Base-by-base conservation (phyloP, 2,329 filamentous ascomycete genomes). In the Cryphonectria carpinicola region DNA sequence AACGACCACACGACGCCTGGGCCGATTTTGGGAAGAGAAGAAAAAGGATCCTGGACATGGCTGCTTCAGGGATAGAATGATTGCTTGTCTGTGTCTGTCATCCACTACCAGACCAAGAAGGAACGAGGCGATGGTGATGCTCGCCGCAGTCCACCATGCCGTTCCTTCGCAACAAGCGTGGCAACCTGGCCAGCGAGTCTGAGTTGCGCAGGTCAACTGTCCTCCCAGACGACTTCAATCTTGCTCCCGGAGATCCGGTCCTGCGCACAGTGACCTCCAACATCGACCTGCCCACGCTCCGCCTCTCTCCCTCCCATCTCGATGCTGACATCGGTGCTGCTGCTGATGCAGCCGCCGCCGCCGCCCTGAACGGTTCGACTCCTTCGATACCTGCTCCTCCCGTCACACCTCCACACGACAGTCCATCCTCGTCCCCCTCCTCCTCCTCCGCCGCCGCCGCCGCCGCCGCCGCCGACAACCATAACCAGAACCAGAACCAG, bases 131-230 rank as follows among this genome's bases (percentile, higher is more conserved):
- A 71, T 72, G 71, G 66, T 72, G 66, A 71, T 67, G 64, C 61
- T 65, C 54, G 65, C 65, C 67, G 69, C 41, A 65, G 64, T 61
- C 78, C 78, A 81, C 74, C 76, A 89, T 89, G 87, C 86, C 87
- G 77, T 88, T 89, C 76, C 82, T 89, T 81, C 87, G 87, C 81
- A 72, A 46, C 71, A 87, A 87, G 80, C 87, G 86, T 79, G 87
- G 86, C 82, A 87, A 85, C 76, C 82, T 84, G 83, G 86, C 84
- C 81, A 88, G 85, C 83, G 87, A 89, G 78, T 84, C 82, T 73
- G 86, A 89, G 74, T 87, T 87, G 82, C 85, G 86, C 78, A 85
- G 85, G 67, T 86, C 86, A 75, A 84, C 84, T 67, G 77, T 82
- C 71, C 71, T 82, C 63, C 75, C 80, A 70, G 77, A 80, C 60